Conservation (phyloP, 805 yeast species). For the Candida sithepensis region DNA sequence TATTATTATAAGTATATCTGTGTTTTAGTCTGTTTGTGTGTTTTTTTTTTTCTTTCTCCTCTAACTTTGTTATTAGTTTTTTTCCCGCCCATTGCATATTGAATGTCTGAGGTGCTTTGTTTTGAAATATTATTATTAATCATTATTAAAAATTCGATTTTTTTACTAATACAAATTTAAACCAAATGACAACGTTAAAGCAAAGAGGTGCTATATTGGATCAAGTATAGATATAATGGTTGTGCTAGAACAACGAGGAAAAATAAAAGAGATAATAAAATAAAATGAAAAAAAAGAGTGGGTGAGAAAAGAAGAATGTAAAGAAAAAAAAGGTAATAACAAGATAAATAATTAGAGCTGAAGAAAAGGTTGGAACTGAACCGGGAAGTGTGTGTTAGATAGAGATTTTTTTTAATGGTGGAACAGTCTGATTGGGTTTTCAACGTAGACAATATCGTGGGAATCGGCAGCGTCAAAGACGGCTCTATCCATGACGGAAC, state of each 20-base stretch:
- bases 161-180: too few species aligned
- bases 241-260: too few species aligned
- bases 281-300: neutral
- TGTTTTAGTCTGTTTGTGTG: neutral
- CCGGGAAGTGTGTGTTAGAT: too few species aligned
- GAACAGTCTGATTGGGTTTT: conserved; percentile 96
- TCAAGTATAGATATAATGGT: too few species aligned
- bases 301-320: neutral
- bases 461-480: conserved; percentile 96
- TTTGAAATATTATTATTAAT: neutral
- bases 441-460: conserved; percentile 84
- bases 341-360: neutral
- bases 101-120: neutral
- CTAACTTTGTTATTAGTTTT: too few species aligned
- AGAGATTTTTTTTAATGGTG: conserved; percentile 78
- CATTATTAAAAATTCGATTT: neutral
- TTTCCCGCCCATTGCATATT: neutral
- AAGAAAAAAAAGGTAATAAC: neutral
- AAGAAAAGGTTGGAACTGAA: neutral
- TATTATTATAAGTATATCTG: neutral
- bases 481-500: conserved; percentile 96
- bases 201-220: too few species aligned
- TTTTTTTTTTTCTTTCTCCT: neutral
- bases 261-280: too few species aligned
- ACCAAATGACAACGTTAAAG: too few species aligned